Conservation (phyloP, 2,329 filamentous ascomycete species). For the Teratosphaeriaceae sp. region DNA sequence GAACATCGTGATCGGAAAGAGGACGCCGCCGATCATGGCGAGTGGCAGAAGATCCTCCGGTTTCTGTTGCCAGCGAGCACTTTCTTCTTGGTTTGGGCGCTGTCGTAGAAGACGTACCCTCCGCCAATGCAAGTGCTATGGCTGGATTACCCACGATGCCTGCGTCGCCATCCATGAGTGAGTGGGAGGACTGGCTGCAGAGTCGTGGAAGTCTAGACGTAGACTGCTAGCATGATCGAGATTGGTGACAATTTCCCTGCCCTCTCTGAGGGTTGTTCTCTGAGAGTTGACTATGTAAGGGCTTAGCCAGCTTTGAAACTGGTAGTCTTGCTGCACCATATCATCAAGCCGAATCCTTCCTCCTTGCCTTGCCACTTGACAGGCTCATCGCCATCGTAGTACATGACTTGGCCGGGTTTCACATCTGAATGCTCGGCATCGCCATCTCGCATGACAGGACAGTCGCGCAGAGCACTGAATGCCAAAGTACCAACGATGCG, state of each 20-base stretch:
- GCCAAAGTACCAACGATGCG: neutral
- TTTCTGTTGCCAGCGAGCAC: slow-evolving; percentile 28
- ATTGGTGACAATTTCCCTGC: neutral
- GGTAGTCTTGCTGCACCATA: neutral
- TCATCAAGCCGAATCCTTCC: neutral
- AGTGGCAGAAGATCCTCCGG: slow-evolving; percentile 38
- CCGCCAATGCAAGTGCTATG: slow-evolving; percentile 42
- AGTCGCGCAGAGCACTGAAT: neutral
- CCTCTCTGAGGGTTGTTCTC: neutral
- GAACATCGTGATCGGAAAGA: slow-evolving; percentile 29
- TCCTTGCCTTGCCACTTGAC: neutral
- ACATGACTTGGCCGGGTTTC: neutral
- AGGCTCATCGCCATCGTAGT: neutral
- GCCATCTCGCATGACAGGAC: neutral
- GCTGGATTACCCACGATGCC: neutral
- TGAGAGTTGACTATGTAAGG: neutral
- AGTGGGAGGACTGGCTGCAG: neutral
- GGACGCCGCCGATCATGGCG: slow-evolving; percentile 28
- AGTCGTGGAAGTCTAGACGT: neutral
- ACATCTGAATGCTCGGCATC: neutral
- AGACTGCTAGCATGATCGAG: neutral
- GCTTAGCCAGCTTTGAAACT: too few relatives aligned
- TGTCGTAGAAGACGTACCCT: slow-evolving; percentile 36
- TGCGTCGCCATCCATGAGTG: neutral
- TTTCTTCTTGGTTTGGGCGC: slow-evolving; percentile 33